Conservation (phyloP, 1,284 basidiomycete genomes). For the Porodaedalea pini region DNA sequence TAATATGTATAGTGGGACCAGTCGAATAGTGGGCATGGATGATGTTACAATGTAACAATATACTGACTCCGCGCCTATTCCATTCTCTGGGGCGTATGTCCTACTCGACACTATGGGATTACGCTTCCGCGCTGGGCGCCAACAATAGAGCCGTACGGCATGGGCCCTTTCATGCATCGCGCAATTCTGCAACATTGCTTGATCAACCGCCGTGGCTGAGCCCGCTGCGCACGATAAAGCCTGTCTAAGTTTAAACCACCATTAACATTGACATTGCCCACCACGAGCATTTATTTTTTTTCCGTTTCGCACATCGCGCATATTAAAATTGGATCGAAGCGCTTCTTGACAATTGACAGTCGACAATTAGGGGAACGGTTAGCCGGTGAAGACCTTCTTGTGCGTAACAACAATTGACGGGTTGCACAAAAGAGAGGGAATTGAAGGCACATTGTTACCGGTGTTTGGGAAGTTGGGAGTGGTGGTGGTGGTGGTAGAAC, state of each 20-base stretch:
- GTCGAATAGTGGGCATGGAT: neutral
- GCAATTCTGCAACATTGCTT: conserved; percentile 1
- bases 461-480: neutral
- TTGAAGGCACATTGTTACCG: neutral
- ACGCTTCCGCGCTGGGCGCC: neutral
- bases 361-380: neutral
- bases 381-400: neutral
- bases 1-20: neutral
- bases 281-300: neutral
- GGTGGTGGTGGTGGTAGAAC: neutral
- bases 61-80: neutral
- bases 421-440: neutral
- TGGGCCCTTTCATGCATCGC: neutral
- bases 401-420: neutral
- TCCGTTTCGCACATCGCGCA: neutral
- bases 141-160: neutral
- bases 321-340: neutral
- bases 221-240: too few species aligned
- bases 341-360: neutral
- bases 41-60: neutral
- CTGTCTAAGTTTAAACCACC: too few species aligned
- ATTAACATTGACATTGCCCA: neutral
- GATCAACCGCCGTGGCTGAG: neutral
- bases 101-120: conserved; percentile 2
- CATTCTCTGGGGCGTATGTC: neutral